Percentiles rank a stretch among this genome's conserved stretches.
phyloP scores from a whole-genome alignment of 495 filamentous ascomycete species.

The Penicillium roqueforti region DNA sequence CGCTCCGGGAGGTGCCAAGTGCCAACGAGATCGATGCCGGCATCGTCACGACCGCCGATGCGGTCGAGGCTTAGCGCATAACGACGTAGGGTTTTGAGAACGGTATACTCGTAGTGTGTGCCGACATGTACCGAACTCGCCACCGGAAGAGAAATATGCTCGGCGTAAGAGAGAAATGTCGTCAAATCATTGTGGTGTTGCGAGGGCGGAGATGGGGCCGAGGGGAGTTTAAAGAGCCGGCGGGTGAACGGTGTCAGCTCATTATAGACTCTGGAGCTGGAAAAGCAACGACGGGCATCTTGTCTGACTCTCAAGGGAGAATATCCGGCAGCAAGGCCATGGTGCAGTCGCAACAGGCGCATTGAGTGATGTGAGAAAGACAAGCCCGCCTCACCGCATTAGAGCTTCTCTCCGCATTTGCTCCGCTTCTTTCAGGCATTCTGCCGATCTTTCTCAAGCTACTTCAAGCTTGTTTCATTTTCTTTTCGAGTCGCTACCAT shows the following conservation, averaged over 20 bases:
- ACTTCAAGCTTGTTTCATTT: background rate
- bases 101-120: slow-evolving; percentile 69
- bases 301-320: background rate
- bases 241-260: slow-evolving; percentile 34
- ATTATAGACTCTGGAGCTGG: slow-evolving; percentile 11
- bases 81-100: slow-evolving; percentile 54
- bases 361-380: slow-evolving; percentile 17
- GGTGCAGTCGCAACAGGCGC: slow-evolving; percentile 15
- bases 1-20: slow-evolving; percentile 62
- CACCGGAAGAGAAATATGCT: slow-evolving; percentile 37
- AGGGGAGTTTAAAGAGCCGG: slow-evolving; percentile 39
- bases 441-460: background rate
- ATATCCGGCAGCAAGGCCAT: slow-evolving; percentile 17
- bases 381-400: slow-evolving; percentile 24
- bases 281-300: slow-evolving; percentile 13
- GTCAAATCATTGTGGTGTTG: slow-evolving; percentile 60
- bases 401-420: slow-evolving; percentile 30
- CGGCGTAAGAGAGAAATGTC: slow-evolving; percentile 69
- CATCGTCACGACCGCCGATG: slow-evolving; percentile 69
- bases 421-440: slow-evolving; percentile 11
- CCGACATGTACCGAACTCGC: slow-evolving; percentile 43
- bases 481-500: slow-evolving; percentile 43
- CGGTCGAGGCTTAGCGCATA: slow-evolving; percentile 66
- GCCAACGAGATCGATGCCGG: slow-evolving; percentile 80
- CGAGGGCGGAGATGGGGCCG: slow-evolving; percentile 41